Evolutionary conservation across 2,329 filamentous ascomycete species (phyloP).

Genomic region (Diaporthe destruens): DNA sequence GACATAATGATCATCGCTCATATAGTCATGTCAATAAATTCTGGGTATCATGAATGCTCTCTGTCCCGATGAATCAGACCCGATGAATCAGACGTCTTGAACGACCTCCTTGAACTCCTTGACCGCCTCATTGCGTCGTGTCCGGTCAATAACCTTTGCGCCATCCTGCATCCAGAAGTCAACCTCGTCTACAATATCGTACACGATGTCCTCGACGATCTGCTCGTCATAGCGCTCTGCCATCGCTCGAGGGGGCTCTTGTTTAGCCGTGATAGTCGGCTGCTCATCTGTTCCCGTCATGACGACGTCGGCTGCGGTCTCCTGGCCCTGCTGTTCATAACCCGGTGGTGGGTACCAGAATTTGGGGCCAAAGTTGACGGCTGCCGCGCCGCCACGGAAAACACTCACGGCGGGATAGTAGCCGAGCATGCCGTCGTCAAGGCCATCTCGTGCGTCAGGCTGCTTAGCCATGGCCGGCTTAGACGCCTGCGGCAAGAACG

Average conservation of each 20-base stretch:
- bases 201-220: slow-evolving; percentile 93
- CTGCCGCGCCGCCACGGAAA: slow-evolving; percentile 89
- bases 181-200: slow-evolving; percentile 94
- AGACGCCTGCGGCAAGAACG: slow-evolving; percentile 92
- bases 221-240: slow-evolving; percentile 90
- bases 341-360: slow-evolving; percentile 89
- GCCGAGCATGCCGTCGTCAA: slow-evolving; percentile 94
- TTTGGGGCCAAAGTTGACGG: slow-evolving; percentile 93
- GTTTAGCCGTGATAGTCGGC: slow-evolving; percentile 40
- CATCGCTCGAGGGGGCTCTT: slow-evolving; percentile 65
- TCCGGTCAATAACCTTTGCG: slow-evolving; percentile 61
- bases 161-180: slow-evolving; percentile 86
- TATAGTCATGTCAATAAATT: slow-evolving; percentile 14
- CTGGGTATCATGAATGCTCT: slow-evolving; percentile 36
- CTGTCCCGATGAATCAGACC: slow-evolving; percentile 51
- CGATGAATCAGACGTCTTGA: slow-evolving; percentile 64
- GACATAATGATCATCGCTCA: slow-evolving; percentile 2
- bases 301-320: slow-evolving; percentile 59
- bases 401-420: slow-evolving; percentile 96
- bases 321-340: slow-evolving; percentile 57
- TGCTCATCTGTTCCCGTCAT: slow-evolving; percentile 57
- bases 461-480: slow-evolving; percentile 71
- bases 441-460: slow-evolving; percentile 83
- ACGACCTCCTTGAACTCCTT: slow-evolving; percentile 75
- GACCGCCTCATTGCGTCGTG: slow-evolving; percentile 59